Base-by-base conservation (phyloP, 1,284 basidiomycete species). In the Puccinia hordei region DNA sequence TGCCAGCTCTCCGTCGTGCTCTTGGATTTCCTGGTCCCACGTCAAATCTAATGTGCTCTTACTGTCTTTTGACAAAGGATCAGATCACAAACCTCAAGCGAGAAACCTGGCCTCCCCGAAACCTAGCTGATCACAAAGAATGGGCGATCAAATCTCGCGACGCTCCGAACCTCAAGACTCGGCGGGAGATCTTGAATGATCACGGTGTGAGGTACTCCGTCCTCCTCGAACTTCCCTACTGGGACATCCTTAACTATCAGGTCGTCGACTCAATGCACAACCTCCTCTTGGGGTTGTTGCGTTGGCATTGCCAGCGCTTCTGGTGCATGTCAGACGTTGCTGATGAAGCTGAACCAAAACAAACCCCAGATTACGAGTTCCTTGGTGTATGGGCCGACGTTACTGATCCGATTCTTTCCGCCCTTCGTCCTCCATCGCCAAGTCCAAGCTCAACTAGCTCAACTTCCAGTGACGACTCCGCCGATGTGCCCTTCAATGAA, bases 31-130 rank as follows among this genome's bases (percentile, higher is more conserved):
- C 69, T 19, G 38, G 30, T 27, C 72, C 73, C 44, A 59, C 41
- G 19, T 53, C 81, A 12, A 77, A 15, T 41, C n/a, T 24, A 12
- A 80, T 80, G 57, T 82, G 81, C 72, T 82, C 82, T n/a, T 57
- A 68, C 53, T 82, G 81, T 49, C 41, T 44, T 10, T 15, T 81
- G 12, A 27, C 27, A 38, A 78, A 78, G 53, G 10, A 24, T 3
- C 15, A 78, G 22, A 69, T 78, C 30, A 78, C 30, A 12, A 78
- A 78, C 49, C 17, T 78, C 22, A 65, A 69, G 41, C 65, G n/a
- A 44, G 30, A 69, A 27, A 55, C 75, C 13, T 78, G 75, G 65
- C 44, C 30, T 38, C 27, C n/a, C 66, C 66, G 33, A 27, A 78
- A 44, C 19, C 63, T 65, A 8, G 46, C 35, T 41, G 19, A 69